phyloP scores from a whole-genome alignment of 2,329 filamentous ascomycete genomes.

The Aspergillus pseudoterreus region DNA sequence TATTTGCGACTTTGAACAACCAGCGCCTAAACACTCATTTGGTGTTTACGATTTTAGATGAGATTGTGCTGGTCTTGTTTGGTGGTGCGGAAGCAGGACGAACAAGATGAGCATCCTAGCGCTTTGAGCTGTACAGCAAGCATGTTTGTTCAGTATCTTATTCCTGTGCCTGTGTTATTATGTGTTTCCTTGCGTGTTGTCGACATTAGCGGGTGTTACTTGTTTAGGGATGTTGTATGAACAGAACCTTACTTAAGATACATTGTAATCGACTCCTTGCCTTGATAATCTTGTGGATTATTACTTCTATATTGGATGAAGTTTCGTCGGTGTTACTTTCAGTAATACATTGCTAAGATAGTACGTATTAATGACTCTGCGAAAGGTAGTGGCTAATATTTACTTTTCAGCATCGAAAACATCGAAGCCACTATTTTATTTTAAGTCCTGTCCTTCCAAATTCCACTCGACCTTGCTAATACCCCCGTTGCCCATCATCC shows the following conservation, averaged over 20 bases:
- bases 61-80: conserved; percentile 65
- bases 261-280: too few species aligned
- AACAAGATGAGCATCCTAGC: neutral
- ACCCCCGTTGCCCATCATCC: conserved; percentile 40
- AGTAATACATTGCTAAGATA: too few species aligned
- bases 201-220: too few species aligned
- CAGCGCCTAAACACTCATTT: conserved; percentile 74
- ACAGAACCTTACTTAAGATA: too few species aligned
- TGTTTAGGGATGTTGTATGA: too few species aligned
- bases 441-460: conserved; percentile 30
- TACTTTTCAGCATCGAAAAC: too few species aligned
- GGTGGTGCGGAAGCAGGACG: conserved; percentile 25
- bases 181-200: too few species aligned
- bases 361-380: too few species aligned
- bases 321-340: too few species aligned
- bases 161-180: neutral
- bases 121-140: neutral
- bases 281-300: too few species aligned
- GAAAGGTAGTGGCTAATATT: too few species aligned
- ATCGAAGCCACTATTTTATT: conserved; percentile 5
- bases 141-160: neutral
- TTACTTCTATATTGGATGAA: too few species aligned
- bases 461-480: conserved; percentile 39
- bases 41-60: conserved; percentile 68
- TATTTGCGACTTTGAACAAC: conserved; percentile 92